phyloP scores from a whole-genome alignment of 805 yeast genomes.

The Myxozyma neotropica region DNA sequence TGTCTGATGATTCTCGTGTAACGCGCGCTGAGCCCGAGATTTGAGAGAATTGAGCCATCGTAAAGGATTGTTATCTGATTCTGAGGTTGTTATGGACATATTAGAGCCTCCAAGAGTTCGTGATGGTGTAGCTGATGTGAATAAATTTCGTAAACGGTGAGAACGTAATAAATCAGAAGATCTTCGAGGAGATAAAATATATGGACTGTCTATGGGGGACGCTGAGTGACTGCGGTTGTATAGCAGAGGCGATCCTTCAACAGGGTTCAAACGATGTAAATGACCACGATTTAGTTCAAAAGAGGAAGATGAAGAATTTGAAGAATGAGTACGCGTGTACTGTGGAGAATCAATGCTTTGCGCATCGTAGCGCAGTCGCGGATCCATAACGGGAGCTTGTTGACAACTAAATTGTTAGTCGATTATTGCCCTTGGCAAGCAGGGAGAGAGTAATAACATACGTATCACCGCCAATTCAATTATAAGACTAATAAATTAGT shows the following conservation, averaged over 20 bases:
- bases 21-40: constrained; percentile 20
- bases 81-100: background rate
- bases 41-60: constrained; percentile 21
- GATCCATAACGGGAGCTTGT: background rate
- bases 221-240: constrained; percentile 20
- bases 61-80: background rate
- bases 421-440: background rate
- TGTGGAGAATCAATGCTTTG: background rate
- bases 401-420: background rate
- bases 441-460: background rate
- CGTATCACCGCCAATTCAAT: too few species aligned
- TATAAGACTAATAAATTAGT: too few species aligned
- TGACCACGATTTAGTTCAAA: constrained; percentile 29
- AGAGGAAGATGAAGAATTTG: background rate
- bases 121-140: constrained; percentile 15
- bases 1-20: constrained; percentile 19
- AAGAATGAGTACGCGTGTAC: constrained; percentile 11
- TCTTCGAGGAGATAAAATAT: constrained; percentile 14
- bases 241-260: constrained; percentile 20
- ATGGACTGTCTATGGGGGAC: constrained; percentile 25
- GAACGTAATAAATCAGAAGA: constrained; percentile 3
- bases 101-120: constrained; percentile 3
- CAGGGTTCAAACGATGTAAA: constrained; percentile 18
- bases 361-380: background rate
- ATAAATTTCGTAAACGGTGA: background rate